Evolutionary conservation across 2,329 filamentous ascomycete genomes (phyloP).

Genomic region (Zasmidium cellare): DNA sequence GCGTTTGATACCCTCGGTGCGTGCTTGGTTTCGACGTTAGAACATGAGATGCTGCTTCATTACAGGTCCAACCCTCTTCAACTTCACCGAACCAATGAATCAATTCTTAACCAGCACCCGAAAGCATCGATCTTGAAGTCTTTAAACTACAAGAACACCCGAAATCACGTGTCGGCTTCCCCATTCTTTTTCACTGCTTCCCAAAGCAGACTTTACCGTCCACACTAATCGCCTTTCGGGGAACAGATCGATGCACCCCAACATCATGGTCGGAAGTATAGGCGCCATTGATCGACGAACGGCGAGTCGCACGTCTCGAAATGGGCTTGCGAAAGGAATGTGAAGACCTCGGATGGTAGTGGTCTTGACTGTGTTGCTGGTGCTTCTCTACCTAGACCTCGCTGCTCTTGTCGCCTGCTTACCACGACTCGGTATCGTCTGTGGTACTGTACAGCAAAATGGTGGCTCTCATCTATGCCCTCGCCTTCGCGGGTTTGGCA

Average conservation of each 20-base stretch:
- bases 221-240: not conserved
- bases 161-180: not conserved
- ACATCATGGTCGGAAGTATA: not conserved
- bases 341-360: not conserved
- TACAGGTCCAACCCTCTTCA: too few relatives aligned
- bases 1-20: conserved; percentile 1
- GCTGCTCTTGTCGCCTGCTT: too few relatives aligned
- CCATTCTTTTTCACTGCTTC: not conserved
- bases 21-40: not conserved
- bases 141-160: too few relatives aligned
- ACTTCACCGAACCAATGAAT: too few relatives aligned
- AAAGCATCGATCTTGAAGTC: too few relatives aligned
- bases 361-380: too few relatives aligned
- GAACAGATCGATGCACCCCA: not conserved
- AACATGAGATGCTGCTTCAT: not conserved
- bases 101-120: too few relatives aligned
- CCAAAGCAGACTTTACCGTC: not conserved
- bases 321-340: not conserved
- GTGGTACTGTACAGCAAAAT: not conserved
- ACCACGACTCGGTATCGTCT: not conserved
- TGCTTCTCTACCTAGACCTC: too few relatives aligned
- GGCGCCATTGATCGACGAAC: not conserved
- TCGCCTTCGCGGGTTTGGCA: not conserved
- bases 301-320: not conserved
- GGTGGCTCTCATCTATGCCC: not conserved